Evolutionary conservation across 225 moss, liverwort and hornwort genomes (phyloP).

Genomic region (Thuidium tamariscinum): DNA sequence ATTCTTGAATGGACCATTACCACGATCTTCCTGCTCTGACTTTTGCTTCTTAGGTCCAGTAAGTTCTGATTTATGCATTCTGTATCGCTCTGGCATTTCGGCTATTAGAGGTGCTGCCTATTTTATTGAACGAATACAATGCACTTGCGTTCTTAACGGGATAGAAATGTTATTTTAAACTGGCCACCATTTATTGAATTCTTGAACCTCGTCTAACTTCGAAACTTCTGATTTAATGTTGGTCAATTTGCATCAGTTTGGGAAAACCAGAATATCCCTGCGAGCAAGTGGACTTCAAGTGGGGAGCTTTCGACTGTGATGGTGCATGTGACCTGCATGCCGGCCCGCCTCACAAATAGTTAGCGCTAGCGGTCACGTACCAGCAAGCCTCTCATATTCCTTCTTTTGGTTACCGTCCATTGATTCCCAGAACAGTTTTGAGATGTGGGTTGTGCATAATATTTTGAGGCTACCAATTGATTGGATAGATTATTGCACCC

Average conservation of each 20-base stretch:
- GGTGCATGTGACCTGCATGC: constrained; percentile 17
- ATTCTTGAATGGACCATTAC: neutral
- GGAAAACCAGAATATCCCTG: constrained; percentile 29
- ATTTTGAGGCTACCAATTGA: neutral
- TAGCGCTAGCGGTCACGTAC: neutral
- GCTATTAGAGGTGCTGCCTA: neutral
- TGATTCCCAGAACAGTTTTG: neutral
- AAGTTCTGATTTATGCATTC: neutral
- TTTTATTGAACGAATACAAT: neutral
- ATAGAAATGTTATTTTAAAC: neutral
- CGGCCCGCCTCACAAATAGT: neutral
- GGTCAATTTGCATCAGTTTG: constrained; percentile 1
- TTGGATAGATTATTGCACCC: neutral
- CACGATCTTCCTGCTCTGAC: neutral
- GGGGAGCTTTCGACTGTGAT: constrained; percentile 24
- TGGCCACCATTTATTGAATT: neutral
- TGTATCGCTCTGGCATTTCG: neutral
- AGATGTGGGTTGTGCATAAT: neutral
- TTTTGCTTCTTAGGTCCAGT: neutral
- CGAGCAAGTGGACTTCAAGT: constrained; percentile 5
- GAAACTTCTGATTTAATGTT: neutral
- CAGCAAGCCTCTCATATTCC: neutral
- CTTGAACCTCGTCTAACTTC: neutral
- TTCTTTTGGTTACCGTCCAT: neutral
- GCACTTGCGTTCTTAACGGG: neutral